Conservation (phyloP, 129 eudicot species). For the Lonicera japonica region DNA sequence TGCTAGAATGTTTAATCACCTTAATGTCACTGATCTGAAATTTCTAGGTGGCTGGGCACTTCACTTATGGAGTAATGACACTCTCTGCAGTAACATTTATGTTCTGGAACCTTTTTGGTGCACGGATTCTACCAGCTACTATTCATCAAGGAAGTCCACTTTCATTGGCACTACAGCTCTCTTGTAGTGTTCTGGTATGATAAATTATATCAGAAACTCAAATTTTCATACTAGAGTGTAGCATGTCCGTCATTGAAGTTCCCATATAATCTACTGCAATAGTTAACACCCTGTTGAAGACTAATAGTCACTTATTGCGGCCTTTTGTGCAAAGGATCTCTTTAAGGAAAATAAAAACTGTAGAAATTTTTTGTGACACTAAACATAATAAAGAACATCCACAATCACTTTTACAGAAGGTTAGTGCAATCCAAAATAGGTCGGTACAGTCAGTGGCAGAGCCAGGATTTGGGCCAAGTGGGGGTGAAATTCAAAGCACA, state of each 20-base stretch:
- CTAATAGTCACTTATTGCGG: no score
- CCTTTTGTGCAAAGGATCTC: no score
- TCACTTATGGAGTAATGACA: constrained; percentile 98
- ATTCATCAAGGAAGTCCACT: constrained; percentile 64
- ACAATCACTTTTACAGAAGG: no score
- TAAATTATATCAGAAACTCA: neutral
- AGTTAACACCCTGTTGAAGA: no score
- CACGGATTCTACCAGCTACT: constrained; percentile 67
- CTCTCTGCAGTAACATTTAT: constrained; percentile 92
- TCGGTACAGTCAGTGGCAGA: no score
- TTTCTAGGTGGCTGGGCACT: constrained; percentile 86
- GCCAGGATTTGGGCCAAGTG: no score
- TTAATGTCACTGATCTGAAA: neutral
- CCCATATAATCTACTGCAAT: neutral
- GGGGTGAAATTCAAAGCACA: no score
- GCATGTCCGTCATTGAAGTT: constrained; percentile 3
- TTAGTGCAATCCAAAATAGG: no score
- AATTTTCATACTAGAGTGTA: constrained; percentile 3
- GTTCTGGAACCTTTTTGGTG: constrained; percentile 88
- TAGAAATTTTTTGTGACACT: no score
- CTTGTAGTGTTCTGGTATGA: constrained; percentile 96
- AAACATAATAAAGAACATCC: no score
- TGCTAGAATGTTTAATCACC: neutral
- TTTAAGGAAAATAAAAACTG: no score
- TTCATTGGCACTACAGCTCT: constrained; percentile 97